Percentiles rank a stretch among this genome's conserved stretches.
Conservation (phyloP, 164 flowering plant genomes). For the Tinospora cordifolia region DNA sequence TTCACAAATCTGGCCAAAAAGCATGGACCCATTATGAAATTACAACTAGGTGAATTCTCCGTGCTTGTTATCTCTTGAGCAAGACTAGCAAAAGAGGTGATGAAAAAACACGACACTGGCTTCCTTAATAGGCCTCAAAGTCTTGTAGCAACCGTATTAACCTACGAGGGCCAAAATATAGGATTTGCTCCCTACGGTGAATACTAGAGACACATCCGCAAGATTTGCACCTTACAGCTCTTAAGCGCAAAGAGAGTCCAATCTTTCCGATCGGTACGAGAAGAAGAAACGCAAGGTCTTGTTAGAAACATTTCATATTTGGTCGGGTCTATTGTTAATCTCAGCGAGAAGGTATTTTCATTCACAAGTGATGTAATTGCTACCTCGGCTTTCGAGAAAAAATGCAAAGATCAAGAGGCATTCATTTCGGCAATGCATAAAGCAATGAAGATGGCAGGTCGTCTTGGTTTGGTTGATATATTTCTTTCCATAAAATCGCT, state of each 20-base stretch:
- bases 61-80: conserved; percentile 22
- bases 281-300: conserved; percentile 18
- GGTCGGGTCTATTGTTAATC: conserved; percentile 17
- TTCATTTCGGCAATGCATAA: conserved; percentile 9
- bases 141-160: not conserved
- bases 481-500: conserved; percentile 22
- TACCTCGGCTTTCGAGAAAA: conserved; percentile 24
- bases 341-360: conserved; percentile 13
- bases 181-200: conserved; percentile 22
- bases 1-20: conserved; percentile 18
- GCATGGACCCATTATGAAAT: conserved; percentile 28
- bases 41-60: conserved; percentile 23
- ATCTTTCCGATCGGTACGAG: conserved; percentile 19
- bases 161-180: conserved; percentile 16
- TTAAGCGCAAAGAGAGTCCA: conserved; percentile 25
- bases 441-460: conserved; percentile 2
- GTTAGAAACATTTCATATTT: conserved; percentile 9
- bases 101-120: conserved; percentile 20
- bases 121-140: conserved; percentile 17
- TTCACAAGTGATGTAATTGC: conserved; percentile 11
- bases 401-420: conserved; percentile 10
- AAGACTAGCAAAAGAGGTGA: conserved; percentile 18
- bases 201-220: conserved; percentile 30
- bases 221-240: conserved; percentile 27
- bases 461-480: conserved; percentile 18